phyloP scores from a whole-genome alignment of 2,329 filamentous ascomycete species.

The Xylariomycetidae sp. region DNA sequence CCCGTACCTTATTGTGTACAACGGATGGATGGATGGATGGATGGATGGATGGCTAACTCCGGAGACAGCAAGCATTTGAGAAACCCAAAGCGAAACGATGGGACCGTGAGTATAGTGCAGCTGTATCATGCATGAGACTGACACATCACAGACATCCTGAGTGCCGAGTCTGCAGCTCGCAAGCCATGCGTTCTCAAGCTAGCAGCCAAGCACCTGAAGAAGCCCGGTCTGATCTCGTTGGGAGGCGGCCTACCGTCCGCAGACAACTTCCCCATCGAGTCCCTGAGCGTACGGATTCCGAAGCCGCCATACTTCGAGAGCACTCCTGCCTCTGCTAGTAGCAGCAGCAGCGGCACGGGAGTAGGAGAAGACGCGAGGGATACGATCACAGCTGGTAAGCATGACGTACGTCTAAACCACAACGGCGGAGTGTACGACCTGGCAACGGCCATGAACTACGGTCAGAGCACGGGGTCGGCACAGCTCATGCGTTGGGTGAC shows the following conservation, averaged over 20 bases:
- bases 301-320: constrained; percentile 64
- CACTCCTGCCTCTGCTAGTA: no score
- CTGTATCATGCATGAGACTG: constrained; percentile 1
- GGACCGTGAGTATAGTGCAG: constrained; percentile 60
- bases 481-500: constrained; percentile 87
- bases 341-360: constrained; percentile 47
- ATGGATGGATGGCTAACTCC: no score
- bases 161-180: constrained; percentile 52
- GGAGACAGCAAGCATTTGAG: constrained; percentile 35
- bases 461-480: constrained; percentile 76
- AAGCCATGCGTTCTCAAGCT: constrained; percentile 71
- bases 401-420: constrained; percentile 64
- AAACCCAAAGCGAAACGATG: constrained; percentile 78
- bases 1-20: no score
- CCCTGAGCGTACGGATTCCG: constrained; percentile 69
- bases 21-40: no score
- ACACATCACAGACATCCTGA: constrained; percentile 47
- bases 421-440: constrained; percentile 57
- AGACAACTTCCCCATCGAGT: constrained; percentile 87
- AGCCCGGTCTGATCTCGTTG: constrained; percentile 80
- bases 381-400: constrained; percentile 52
- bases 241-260: constrained; percentile 86
- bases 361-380: constrained; percentile 19
- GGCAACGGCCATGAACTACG: constrained; percentile 87
- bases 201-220: constrained; percentile 73